phyloP scores from a whole-genome alignment of 1,284 basidiomycete species.

The Ceratobasidium sp. region DNA sequence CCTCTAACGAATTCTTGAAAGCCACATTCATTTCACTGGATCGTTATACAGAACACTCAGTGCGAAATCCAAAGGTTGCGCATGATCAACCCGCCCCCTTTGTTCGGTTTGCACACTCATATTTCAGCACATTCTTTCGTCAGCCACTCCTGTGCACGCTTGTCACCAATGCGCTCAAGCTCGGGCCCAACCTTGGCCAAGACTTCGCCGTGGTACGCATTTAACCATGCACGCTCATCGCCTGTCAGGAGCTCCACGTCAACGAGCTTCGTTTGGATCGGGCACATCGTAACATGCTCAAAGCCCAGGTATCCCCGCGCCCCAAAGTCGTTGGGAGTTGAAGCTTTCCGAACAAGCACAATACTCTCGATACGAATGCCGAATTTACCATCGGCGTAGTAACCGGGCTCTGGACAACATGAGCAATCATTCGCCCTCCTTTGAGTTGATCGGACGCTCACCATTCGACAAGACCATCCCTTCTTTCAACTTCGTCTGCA shows the following conservation, averaged over 20 bases:
- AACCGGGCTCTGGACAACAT: constrained; percentile 77
- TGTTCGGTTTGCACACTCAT: constrained; percentile 5
- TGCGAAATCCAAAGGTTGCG: too few species aligned
- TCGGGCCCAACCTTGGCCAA: constrained; percentile 78
- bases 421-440: neutral
- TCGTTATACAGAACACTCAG: too few species aligned
- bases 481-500: constrained; percentile 66
- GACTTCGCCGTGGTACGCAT: constrained; percentile 84
- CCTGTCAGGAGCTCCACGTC: constrained; percentile 68
- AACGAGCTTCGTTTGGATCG: constrained; percentile 88
- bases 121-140: constrained; percentile 60
- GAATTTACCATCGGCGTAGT: constrained; percentile 90
- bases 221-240: constrained; percentile 82
- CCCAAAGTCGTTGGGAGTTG: constrained; percentile 86
- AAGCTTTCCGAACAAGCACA: constrained; percentile 73
- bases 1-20: too few species aligned
- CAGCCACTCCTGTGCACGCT: constrained; percentile 79
- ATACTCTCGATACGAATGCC: constrained; percentile 95
- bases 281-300: constrained; percentile 88
- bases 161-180: constrained; percentile 66
- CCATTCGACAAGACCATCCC: constrained; percentile 93
- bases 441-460: constrained; percentile 44
- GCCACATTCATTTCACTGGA: neutral
- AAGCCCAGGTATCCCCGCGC: constrained; percentile 82
- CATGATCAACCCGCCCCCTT: neutral